Percentiles rank a stretch among this genome's conserved stretches.
phyloP scores from a whole-genome alignment of 371 early-diverging fungal genomes.

The Coemansia linderi region DNA sequence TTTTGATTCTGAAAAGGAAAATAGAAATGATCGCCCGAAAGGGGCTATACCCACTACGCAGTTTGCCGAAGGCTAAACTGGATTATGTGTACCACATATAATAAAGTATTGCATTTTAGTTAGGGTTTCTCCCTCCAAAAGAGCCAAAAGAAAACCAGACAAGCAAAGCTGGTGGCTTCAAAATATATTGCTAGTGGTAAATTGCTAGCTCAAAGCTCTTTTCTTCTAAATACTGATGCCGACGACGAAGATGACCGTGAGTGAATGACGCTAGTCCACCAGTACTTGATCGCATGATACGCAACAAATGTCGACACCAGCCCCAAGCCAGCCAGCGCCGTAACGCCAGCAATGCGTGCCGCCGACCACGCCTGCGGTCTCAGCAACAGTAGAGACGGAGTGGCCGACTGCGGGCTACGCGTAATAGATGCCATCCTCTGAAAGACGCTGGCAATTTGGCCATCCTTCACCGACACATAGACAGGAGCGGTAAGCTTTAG shows the following conservation, averaged over 20 bases:
- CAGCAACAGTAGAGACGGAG: constrained; percentile 34
- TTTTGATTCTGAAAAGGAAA: too few species aligned
- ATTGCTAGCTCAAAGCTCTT: constrained; percentile 16
- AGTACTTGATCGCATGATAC: constrained; percentile 43
- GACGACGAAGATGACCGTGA: constrained; percentile 19
- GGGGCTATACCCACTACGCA: too few species aligned
- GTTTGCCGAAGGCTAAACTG: too few species aligned
- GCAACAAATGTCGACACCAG: constrained; percentile 41
- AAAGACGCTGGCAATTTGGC: constrained; percentile 84
- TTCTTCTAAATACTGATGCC: constrained; percentile 14
- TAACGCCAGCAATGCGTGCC: constrained; percentile 29
- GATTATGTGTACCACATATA: too few species aligned
- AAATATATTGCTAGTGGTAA: too few species aligned
- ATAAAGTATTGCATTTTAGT: too few species aligned
- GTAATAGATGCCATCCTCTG: constrained; percentile 65
- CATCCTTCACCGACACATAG: constrained; percentile 82
- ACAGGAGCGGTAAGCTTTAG: constrained; percentile 84
- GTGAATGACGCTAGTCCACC: constrained; percentile 33
- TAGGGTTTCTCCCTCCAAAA: background rate
- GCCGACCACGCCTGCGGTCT: constrained; percentile 42
- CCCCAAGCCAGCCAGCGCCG: constrained; percentile 45
- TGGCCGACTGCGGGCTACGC: constrained; percentile 46
- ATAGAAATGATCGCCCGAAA: too few species aligned
- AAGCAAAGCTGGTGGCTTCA: too few species aligned
- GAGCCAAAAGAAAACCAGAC: background rate